Conservation (phyloP, 441 rosid species). For the Croton laevigatus region DNA sequence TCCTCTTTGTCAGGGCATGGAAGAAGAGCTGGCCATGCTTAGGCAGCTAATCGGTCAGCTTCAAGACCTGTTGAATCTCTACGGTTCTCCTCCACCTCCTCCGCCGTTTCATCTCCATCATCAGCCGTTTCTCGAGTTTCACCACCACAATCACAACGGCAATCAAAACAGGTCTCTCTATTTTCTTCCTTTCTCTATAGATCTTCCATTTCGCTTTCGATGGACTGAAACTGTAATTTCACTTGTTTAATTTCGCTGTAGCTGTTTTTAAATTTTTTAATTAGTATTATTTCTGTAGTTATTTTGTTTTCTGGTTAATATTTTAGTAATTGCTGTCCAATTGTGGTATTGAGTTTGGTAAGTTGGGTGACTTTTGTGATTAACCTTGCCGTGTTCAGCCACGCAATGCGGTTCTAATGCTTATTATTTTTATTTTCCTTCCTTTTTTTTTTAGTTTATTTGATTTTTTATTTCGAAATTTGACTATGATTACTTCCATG, state of each 20-base stretch:
- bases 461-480: not conserved
- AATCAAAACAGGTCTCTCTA: conserved; percentile 36
- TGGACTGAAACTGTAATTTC: not conserved
- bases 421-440: not conserved
- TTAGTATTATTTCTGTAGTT: not conserved
- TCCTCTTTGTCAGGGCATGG: conserved; percentile 46
- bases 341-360: conserved; percentile 22
- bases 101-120: conserved; percentile 33
- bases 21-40: conserved; percentile 93
- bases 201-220: not conserved
- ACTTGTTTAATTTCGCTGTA: not conserved
- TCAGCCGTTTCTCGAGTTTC: conserved; percentile 26
- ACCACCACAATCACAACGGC: conserved; percentile 21
- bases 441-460: not conserved
- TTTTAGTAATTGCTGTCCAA: not conserved
- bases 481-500: not conserved
- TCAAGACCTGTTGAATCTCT: conserved; percentile 66
- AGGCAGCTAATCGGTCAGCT: conserved; percentile 96
- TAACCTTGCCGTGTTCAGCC: conserved; percentile 8
- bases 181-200: conserved; percentile 16
- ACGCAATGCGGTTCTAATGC: conserved; percentile 12
- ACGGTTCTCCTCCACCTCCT: conserved; percentile 55
- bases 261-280: not conserved
- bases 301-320: not conserved
- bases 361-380: conserved; percentile 19